Base-by-base conservation (phyloP, 352 stramenopile genomes). In the Phytophthora cactorum region DNA sequence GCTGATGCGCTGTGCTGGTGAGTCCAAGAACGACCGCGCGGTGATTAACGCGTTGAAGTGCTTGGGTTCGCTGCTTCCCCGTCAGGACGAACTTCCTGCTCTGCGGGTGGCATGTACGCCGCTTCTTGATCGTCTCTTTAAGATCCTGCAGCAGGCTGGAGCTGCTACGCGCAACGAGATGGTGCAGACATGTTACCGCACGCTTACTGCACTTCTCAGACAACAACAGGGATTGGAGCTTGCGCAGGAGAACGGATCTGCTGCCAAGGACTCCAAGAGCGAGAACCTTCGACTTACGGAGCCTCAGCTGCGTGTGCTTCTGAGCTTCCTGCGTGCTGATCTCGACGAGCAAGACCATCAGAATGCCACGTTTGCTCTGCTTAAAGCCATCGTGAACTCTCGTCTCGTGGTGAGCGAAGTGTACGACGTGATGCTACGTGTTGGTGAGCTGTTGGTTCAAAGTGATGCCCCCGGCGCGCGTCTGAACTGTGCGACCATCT, bases 361-460 rank as follows among this genome's bases (percentile, higher is more conserved):
- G 69, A 98, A 98, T 78, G 83, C 96, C 22, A 98, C 97, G 17
- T 97, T 98, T 66, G 80, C 89, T 43, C 78, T 98, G 52, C 79
- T 98, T 5, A 98, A 98, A 66, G 84, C 91, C 15, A 93, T 99
- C 56, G 85, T 96, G 39, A 86, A 89, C 31, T 96, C 91, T 5
- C 91, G 82, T 22, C 96, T 97, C 32, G 86, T 98, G 11, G 97
- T 98, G 49, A 81, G 95, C 46, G 96, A 98, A 70, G 89, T 99
- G 59, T 99, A 99, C 75, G 97, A 99, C 69, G 81, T 99, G 12
- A 98, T 99, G 82, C 86, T 98, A 47, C 90, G 88, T 52, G 86
- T 99, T 25, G 89, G 97, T 6, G 92, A 98, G 76, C 82, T 99
- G 52, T 81, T 97, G 22, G 95, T 99, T 49, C 92, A 97, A 62